Evolutionary conservation across 192 early-diverging fungal species (phyloP).

Genomic region (Coemansia brasiliensis): DNA sequence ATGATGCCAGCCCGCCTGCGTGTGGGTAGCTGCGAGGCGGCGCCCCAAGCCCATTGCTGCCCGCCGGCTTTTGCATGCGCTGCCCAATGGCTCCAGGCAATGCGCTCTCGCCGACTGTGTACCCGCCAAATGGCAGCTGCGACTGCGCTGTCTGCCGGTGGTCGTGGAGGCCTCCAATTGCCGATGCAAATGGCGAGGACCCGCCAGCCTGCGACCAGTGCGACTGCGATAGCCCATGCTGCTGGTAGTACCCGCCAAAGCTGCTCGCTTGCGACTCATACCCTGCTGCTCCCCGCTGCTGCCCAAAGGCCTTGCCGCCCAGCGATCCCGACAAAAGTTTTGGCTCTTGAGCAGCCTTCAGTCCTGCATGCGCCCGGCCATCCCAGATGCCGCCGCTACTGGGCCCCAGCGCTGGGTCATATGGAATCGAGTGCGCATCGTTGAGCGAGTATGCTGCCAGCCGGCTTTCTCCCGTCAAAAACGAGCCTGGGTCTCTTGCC

Average conservation of each 20-base stretch:
- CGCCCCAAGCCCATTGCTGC: constrained; percentile 1
- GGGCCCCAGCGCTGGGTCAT: constrained; percentile 4
- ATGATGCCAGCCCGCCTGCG: constrained; percentile 9
- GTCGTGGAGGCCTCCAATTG: constrained; percentile 19
- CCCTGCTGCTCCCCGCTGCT: constrained; percentile 7
- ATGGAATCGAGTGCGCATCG: constrained; percentile 20
- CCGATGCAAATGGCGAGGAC: constrained; percentile 30
- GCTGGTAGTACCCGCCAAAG: constrained; percentile 11
- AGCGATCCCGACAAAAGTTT: constrained; percentile 4
- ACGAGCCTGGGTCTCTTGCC: constrained; percentile 13
- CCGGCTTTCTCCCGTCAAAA: constrained; percentile 22
- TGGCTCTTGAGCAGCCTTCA: too few relatives aligned
- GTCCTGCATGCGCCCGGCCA: background rate
- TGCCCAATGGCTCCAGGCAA: constrained; percentile 38
- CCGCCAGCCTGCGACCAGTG: background rate
- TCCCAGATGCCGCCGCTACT: constrained; percentile 33
- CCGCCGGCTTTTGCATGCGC: constrained; percentile 8
- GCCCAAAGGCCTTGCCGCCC: constrained; percentile 3
- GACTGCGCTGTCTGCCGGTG: constrained; percentile 5
- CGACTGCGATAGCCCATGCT: background rate
- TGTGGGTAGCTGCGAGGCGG: constrained; percentile 12
- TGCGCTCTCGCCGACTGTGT: constrained; percentile 12
- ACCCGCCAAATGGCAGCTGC: constrained; percentile 5
- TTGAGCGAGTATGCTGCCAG: constrained; percentile 32
- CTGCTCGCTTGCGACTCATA: constrained; percentile 16